These are phyloP conservation scores for Corynascus novoguineensis DNA, from an alignment of 495 filamentous ascomycete species.

Conservation along the genomic window DNA sequence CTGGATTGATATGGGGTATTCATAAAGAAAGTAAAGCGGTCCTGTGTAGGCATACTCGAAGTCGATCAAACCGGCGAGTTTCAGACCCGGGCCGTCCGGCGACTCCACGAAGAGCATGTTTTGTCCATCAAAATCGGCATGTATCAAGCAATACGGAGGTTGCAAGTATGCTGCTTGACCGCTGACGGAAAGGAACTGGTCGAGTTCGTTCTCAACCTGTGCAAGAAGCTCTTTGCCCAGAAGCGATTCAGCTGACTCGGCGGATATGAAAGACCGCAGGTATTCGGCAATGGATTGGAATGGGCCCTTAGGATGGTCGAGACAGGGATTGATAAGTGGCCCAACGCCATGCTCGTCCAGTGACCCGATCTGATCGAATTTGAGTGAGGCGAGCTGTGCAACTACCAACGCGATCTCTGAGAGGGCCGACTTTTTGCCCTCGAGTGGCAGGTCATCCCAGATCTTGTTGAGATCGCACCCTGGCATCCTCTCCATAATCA, in stretches of 20 bases:
- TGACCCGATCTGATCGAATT: slow-evolving; percentile 8
- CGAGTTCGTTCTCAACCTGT: not conserved
- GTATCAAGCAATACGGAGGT: not conserved
- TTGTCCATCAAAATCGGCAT: not conserved
- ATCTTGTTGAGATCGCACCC: slow-evolving; percentile 3
- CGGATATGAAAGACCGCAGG: not conserved
- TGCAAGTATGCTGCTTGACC: not conserved
- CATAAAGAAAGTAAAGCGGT: slow-evolving; percentile 3
- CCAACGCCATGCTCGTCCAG: slow-evolving; percentile 1
- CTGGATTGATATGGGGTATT: slow-evolving; percentile 7
- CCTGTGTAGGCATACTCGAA: slow-evolving; percentile 5
- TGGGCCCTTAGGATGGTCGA: slow-evolving; percentile 1
- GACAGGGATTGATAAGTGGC: slow-evolving; percentile 3
- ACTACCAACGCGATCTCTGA: slow-evolving; percentile 3
- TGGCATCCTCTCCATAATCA: slow-evolving; percentile 1
- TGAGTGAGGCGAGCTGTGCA: slow-evolving; percentile 3
- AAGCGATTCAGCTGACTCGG: not conserved
- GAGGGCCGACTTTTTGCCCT: slow-evolving; percentile 3
- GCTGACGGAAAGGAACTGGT: not conserved
- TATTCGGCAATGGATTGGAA: not conserved
- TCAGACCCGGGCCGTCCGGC: not conserved
- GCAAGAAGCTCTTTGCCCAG: not conserved
- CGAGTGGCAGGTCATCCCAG: not conserved
- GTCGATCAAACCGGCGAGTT: not conserved
- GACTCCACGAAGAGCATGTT: not conserved